Percentiles rank a stretch among this genome's conserved stretches.
These are phyloP conservation scores for Quaeritorhiza haematococci DNA, from an alignment of 371 early-diverging fungal species.

Conservation along the genomic window DNA sequence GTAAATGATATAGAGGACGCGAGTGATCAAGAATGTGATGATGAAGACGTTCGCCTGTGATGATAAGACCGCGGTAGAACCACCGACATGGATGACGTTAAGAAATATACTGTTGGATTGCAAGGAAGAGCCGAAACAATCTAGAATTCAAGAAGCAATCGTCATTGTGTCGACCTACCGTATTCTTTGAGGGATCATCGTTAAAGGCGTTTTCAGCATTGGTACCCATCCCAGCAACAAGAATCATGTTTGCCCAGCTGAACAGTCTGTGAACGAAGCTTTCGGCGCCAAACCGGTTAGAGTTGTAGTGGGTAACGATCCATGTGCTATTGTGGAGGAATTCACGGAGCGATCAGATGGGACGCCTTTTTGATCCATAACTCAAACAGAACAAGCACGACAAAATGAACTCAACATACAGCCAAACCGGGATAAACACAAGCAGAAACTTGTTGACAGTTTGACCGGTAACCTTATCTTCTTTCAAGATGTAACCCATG, in stretches of 20 bases:
- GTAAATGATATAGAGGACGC: not conserved
- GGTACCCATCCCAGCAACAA: slow-evolving; percentile 10
- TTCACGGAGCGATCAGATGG: not conserved
- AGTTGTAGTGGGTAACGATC: not conserved
- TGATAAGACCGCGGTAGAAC: slow-evolving; percentile 1
- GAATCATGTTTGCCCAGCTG: slow-evolving; percentile 3
- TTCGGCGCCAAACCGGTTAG: slow-evolving; percentile 9
- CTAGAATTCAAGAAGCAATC: too few species aligned
- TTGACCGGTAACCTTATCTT: not conserved
- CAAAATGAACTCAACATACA: not conserved
- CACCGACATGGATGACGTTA: not conserved
- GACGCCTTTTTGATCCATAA: not conserved
- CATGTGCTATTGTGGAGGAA: not conserved
- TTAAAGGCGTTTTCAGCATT: slow-evolving; percentile 13
- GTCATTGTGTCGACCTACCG: too few species aligned
- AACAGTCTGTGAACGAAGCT: slow-evolving; percentile 5
- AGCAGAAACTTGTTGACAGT: slow-evolving; percentile 8
- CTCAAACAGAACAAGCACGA: not conserved
- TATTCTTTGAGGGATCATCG: too few species aligned
- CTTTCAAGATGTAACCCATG: slow-evolving; percentile 2
- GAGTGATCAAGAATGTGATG: slow-evolving; percentile 4
- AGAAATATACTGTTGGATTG: not conserved
- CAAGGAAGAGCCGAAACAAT: not conserved
- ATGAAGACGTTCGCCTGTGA: slow-evolving; percentile 3
- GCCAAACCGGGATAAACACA: slow-evolving; percentile 10